These are phyloP conservation scores for Cyclanthera cordifolia DNA, from an alignment of 306 rosid genomes.

Conservation along the genomic window DNA sequence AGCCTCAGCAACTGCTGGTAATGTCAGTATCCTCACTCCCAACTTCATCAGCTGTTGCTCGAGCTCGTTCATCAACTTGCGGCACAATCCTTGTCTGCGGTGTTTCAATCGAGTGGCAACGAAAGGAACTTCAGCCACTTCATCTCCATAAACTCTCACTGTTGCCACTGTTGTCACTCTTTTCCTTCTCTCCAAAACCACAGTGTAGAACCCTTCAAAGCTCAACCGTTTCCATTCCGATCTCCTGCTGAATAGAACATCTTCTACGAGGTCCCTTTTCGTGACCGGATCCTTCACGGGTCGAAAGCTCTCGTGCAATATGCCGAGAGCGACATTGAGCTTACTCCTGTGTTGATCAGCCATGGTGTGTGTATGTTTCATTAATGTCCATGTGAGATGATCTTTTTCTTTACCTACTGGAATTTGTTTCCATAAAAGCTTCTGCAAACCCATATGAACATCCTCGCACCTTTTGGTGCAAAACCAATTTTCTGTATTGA, in stretches of 20 bases:
- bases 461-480: conserved; percentile 36
- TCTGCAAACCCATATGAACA: conserved; percentile 24
- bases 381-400: conserved; percentile 44
- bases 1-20: conserved; percentile 33
- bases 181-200: conserved; percentile 29
- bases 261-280: conserved; percentile 24
- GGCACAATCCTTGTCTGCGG: conserved; percentile 52
- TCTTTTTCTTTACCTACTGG: conserved; percentile 14
- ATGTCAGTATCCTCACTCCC: conserved; percentile 43
- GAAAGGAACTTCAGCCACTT: conserved; percentile 54
- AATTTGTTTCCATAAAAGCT: conserved; percentile 32
- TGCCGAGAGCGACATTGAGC: conserved; percentile 29
- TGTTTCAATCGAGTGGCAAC: conserved; percentile 36
- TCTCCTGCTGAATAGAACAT: conserved; percentile 32
- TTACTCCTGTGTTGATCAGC: conserved; percentile 24
- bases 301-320: conserved; percentile 49
- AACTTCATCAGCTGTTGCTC: conserved; percentile 26
- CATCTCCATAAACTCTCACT: conserved; percentile 33
- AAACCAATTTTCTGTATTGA: conserved; percentile 22
- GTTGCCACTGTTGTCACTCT: conserved; percentile 22
- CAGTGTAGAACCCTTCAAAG: conserved; percentile 46
- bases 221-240: conserved; percentile 28
- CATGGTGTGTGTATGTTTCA: conserved; percentile 17
- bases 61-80: conserved; percentile 40
- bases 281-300: conserved; percentile 22